Conservation (phyloP, 805 yeast genomes). For the Candida orba region DNA sequence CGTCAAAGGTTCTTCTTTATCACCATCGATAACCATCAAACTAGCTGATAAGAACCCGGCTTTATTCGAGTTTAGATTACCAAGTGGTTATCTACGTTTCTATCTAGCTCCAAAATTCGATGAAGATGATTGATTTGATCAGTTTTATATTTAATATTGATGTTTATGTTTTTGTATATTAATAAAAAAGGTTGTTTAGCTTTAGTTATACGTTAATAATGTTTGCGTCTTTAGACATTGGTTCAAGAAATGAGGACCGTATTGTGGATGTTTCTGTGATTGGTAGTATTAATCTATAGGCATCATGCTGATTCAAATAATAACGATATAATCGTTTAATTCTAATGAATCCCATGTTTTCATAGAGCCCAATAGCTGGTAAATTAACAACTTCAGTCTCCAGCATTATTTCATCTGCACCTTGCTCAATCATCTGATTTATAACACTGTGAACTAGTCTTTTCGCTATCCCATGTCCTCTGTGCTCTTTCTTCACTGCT, state of each 20-base stretch:
- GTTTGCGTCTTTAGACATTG: neutral
- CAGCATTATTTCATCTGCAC: constrained; percentile 84
- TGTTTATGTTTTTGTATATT: neutral
- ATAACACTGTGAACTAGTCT: constrained; percentile 56
- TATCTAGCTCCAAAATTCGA: constrained; percentile 97
- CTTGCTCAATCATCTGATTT: constrained; percentile 50
- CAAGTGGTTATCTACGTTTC: constrained; percentile 89
- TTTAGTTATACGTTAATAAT: neutral
- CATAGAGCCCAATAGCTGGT: constrained; percentile 65
- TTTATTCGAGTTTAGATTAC: constrained; percentile 82
- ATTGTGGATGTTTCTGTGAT: constrained; percentile 50
- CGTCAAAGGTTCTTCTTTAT: constrained; percentile 80
- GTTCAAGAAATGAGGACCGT: constrained; percentile 46
- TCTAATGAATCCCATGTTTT: constrained; percentile 67
- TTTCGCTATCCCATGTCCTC: constrained; percentile 83
- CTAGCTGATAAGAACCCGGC: constrained; percentile 92
- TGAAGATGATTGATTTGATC: constrained; percentile 60
- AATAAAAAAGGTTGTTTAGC: neutral
- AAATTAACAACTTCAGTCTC: constrained; percentile 84
- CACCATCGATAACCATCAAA: constrained; percentile 72
- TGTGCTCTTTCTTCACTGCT: constrained; percentile 63
- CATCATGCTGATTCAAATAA: constrained; percentile 89
- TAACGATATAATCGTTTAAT: constrained; percentile 76
- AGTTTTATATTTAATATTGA: neutral
- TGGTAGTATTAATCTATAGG: constrained; percentile 80